A percentile compares a stretch with the other conserved stretches of the same genome.
phyloP scores from a whole-genome alignment of 495 filamentous ascomycete species.

The Aspergillus bertholletiae region DNA sequence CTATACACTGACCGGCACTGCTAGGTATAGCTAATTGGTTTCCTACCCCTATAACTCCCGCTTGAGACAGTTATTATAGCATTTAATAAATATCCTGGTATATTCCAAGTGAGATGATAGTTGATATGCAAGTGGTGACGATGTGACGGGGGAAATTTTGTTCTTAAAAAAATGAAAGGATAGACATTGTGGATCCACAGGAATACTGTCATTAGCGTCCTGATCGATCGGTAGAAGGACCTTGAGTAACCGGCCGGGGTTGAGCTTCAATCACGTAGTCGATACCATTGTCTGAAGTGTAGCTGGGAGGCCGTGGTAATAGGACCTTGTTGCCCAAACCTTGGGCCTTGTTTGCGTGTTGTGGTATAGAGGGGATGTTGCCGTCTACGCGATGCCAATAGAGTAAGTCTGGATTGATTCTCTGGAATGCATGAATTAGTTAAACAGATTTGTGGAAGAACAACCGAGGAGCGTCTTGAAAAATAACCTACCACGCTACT shows the following conservation, averaged over 20 bases:
- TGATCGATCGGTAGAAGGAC: constrained; percentile 7
- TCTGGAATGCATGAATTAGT: constrained; percentile 32
- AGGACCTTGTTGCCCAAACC: constrained; percentile 15
- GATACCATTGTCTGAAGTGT: constrained; percentile 68
- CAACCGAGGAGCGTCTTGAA: not conserved
- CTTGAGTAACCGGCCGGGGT: constrained; percentile 49
- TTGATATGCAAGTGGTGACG: not conserved
- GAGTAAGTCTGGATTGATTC: constrained; percentile 74
- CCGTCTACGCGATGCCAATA: constrained; percentile 68
- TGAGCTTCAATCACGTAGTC: constrained; percentile 62
- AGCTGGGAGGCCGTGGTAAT: constrained; percentile 60
- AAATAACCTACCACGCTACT: constrained; percentile 67
- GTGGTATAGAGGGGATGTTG: constrained; percentile 2
- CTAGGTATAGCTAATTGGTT: constrained; percentile 1
- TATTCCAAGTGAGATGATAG: not conserved
- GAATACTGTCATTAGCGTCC: not conserved
- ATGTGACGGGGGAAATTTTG: not conserved
- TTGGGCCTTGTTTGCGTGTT: constrained; percentile 14
- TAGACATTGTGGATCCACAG: not conserved
- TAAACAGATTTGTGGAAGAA: not conserved
- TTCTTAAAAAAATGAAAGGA: no score
- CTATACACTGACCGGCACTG: not conserved
- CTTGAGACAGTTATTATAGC: not conserved
- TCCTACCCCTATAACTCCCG: constrained; percentile 6
- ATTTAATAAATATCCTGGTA: not conserved